Conservation (phyloP, 1,284 basidiomycete species). For the Wallemia ichthyophaga region DNA sequence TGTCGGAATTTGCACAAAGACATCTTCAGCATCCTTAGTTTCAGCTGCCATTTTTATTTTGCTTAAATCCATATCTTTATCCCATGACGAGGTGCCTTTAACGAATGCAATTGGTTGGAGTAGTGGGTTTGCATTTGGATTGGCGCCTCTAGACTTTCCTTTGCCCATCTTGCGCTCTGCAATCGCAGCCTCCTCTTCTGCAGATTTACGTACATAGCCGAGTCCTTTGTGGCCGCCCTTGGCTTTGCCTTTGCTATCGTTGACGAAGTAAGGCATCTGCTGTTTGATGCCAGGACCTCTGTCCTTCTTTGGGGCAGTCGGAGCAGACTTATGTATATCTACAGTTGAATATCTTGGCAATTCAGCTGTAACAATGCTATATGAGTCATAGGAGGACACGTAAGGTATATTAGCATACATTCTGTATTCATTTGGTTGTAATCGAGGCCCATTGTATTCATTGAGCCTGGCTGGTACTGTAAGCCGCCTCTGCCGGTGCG, state of each 20-base stretch:
- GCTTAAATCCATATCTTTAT: not conserved
- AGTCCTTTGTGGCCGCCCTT: not conserved
- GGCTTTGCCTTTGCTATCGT: not conserved
- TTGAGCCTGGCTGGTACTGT: not conserved
- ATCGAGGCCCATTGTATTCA: not conserved
- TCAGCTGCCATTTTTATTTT: not conserved
- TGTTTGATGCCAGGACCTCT: not conserved
- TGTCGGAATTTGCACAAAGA: not conserved
- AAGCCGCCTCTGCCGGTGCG: not conserved
- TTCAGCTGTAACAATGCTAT: not conserved
- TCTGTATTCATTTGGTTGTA: not conserved
- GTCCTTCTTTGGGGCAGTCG: not conserved
- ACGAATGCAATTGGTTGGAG: not conserved
- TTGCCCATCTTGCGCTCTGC: not conserved
- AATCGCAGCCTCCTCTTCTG: not conserved
- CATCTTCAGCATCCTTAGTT: not conserved
- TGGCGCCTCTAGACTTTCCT: not conserved
- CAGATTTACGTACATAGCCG: not conserved
- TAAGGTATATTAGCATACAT: not conserved
- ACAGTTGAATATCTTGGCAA: not conserved
- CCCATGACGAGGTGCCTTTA: not conserved
- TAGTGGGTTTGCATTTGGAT: not conserved
- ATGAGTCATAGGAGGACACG: not conserved
- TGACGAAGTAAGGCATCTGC: not conserved
- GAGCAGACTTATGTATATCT: not conserved